Conservation (phyloP, 2,329 filamentous ascomycete species). For the Arachnopeziza araneosa region DNA sequence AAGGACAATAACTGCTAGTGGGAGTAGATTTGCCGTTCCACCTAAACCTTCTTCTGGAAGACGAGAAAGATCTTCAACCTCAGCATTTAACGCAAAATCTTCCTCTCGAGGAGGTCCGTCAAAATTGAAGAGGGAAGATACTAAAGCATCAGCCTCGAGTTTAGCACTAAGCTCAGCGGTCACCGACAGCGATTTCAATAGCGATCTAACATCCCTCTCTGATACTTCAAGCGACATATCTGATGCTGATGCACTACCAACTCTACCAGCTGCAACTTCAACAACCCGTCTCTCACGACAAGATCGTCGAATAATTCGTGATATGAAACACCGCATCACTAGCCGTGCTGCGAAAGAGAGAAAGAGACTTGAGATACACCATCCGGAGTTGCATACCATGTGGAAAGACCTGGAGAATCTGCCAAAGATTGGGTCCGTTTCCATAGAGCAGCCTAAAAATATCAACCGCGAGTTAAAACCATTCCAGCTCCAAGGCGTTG, state of each 20-base stretch:
- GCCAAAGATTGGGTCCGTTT: conserved; percentile 57
- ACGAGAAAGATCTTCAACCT: not conserved
- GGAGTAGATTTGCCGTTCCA: not conserved
- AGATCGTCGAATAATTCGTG: conserved; percentile 8
- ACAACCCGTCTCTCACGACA: not conserved
- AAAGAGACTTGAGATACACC: conserved; percentile 63
- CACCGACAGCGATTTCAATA: conserved; percentile 15
- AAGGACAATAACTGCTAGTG: not conserved
- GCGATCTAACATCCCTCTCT: conserved; percentile 3
- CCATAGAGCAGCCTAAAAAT: conserved; percentile 64
- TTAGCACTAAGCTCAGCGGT: conserved; percentile 8
- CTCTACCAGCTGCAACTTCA: not conserved
- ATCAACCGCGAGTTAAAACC: conserved; percentile 84
- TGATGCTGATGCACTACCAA: conserved; percentile 2
- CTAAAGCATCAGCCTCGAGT: conserved; percentile 8
- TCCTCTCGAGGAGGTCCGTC: not conserved
- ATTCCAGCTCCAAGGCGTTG: conserved; percentile 88
- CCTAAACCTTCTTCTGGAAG: not conserved
- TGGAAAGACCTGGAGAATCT: conserved; percentile 71
- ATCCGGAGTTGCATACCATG: conserved; percentile 78
- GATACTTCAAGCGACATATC: conserved; percentile 1
- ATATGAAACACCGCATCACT: conserved; percentile 29
- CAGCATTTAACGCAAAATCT: not conserved
- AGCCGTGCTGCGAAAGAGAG: conserved; percentile 45
- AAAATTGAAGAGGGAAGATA: conserved; percentile 13